Conservation (phyloP, 1,139 yeast genomes). For the Kodamaea plutei region DNA sequence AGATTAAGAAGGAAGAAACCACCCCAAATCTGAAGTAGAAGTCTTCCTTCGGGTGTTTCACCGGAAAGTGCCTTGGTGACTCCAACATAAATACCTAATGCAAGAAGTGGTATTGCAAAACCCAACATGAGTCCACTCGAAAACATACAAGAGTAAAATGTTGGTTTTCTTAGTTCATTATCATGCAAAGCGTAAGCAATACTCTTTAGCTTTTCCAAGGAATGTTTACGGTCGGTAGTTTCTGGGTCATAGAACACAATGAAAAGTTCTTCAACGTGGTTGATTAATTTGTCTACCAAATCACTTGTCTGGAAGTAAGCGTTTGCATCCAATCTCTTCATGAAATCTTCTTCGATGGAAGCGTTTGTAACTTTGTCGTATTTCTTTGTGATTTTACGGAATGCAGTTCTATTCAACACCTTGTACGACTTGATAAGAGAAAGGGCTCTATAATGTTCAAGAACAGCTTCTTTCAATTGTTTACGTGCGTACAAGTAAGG, state of each 20-base stretch:
- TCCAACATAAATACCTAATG: constrained; percentile 50
- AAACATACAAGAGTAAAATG: constrained; percentile 46
- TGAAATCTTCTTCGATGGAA: constrained; percentile 46
- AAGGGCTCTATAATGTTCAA: constrained; percentile 76
- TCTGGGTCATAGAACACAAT: constrained; percentile 60
- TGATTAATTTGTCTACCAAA: constrained; percentile 56
- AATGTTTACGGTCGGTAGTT: constrained; percentile 67
- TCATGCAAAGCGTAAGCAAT: constrained; percentile 41
- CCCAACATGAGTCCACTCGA: constrained; percentile 68
- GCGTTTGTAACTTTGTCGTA: constrained; percentile 71
- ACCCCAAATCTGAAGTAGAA: constrained; percentile 82
- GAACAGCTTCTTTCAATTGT: constrained; percentile 70
- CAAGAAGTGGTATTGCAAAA: constrained; percentile 58
- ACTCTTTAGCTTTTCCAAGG: constrained; percentile 65
- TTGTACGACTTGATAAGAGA: constrained; percentile 76
- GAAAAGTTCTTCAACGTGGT: constrained; percentile 64
- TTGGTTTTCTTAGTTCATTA: constrained; percentile 24
- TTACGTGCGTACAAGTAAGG: constrained; percentile 71
- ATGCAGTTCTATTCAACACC: constrained; percentile 77
- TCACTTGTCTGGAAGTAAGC: constrained; percentile 64
- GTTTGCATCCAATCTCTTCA: constrained; percentile 52
- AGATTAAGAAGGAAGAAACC: constrained; percentile 72
- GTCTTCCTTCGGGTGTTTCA: constrained; percentile 49
- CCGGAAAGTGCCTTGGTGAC: constrained; percentile 35
- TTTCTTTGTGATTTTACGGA: constrained; percentile 84